These are phyloP conservation scores for Colletotrichum aenigma DNA, from an alignment of 2,329 filamentous ascomycete species.

Conservation along the genomic window DNA sequence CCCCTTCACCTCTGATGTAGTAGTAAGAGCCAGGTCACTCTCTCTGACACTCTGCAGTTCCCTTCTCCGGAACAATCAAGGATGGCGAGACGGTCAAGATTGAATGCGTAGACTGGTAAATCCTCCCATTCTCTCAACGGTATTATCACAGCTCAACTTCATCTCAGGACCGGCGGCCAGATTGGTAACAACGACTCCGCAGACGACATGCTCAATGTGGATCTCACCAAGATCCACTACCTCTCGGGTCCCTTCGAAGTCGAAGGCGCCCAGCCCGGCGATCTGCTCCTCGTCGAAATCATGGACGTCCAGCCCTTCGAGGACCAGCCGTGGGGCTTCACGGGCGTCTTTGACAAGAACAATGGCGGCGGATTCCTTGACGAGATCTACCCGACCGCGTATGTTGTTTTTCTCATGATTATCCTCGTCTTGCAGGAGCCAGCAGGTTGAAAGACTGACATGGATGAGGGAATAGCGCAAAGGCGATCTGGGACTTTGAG, in stretches of 20 bases:
- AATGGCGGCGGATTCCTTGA: constrained; percentile 92
- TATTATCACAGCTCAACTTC: constrained; percentile 12
- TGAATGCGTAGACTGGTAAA: constrained; percentile 82
- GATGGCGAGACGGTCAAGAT: constrained; percentile 91
- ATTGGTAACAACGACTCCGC: constrained; percentile 89
- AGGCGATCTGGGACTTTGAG: constrained; percentile 65
- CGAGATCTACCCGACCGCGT: constrained; percentile 84
- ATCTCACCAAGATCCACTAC: constrained; percentile 85
- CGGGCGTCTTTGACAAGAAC: constrained; percentile 76
- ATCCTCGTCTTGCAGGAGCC: background rate
- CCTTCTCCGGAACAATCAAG: constrained; percentile 73
- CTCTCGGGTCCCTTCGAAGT: constrained; percentile 89
- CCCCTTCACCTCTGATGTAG: background rate
- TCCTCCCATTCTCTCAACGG: constrained; percentile 24
- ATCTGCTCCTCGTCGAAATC: constrained; percentile 86
- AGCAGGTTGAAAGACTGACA: background rate
- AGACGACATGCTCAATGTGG: constrained; percentile 85
- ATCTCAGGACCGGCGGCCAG: constrained; percentile 71
- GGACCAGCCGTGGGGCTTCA: constrained; percentile 89
- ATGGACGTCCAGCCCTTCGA: constrained; percentile 91
- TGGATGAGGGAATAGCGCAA: constrained; percentile 41
- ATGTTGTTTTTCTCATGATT: constrained; percentile 30
- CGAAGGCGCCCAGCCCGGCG: constrained; percentile 82
- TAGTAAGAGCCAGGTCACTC: background rate
- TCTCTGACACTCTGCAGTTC: constrained; percentile 58